phyloP scores from a whole-genome alignment of 2,329 filamentous ascomycete species.

The Claviceps capensis region DNA sequence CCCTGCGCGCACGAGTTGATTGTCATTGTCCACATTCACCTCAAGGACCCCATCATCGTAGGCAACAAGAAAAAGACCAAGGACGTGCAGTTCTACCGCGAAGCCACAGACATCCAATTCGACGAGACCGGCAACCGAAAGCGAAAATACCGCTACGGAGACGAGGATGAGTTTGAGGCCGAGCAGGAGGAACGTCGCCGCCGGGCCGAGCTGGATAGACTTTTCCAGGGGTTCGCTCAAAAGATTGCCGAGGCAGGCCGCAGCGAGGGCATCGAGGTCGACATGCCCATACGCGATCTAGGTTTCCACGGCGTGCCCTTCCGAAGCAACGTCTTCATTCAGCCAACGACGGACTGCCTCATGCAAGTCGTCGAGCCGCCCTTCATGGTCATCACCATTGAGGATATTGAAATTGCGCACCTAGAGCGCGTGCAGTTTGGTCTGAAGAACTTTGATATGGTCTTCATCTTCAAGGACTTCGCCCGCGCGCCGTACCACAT shows the following conservation, averaged over 20 bases:
- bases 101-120: slow-evolving; percentile 96
- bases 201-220: slow-evolving; percentile 79
- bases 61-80: slow-evolving; percentile 97
- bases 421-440: slow-evolving; percentile 93
- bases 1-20: slow-evolving; percentile 93
- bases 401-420: slow-evolving; percentile 92
- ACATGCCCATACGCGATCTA: slow-evolving; percentile 92
- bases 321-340: slow-evolving; percentile 87
- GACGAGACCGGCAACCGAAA: slow-evolving; percentile 97
- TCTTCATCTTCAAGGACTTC: slow-evolving; percentile 97
- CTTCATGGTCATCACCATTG: slow-evolving; percentile 88
- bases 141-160: slow-evolving; percentile 92
- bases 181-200: slow-evolving; percentile 93
- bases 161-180: slow-evolving; percentile 96
- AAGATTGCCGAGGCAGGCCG: slow-evolving; percentile 95
- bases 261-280: slow-evolving; percentile 80
- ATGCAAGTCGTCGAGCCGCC: slow-evolving; percentile 95
- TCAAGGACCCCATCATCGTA: slow-evolving; percentile 96
- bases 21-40: slow-evolving; percentile 93
- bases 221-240: slow-evolving; percentile 93
- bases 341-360: slow-evolving; percentile 91
- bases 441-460: slow-evolving; percentile 96
- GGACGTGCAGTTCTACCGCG: slow-evolving; percentile 95
- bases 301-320: slow-evolving; percentile 95
- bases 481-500: slow-evolving; percentile 80